These are phyloP conservation scores for Zygotorulaspora mrakii DNA, from an alignment of 1,139 yeast genomes.

Conservation along the genomic window DNA sequence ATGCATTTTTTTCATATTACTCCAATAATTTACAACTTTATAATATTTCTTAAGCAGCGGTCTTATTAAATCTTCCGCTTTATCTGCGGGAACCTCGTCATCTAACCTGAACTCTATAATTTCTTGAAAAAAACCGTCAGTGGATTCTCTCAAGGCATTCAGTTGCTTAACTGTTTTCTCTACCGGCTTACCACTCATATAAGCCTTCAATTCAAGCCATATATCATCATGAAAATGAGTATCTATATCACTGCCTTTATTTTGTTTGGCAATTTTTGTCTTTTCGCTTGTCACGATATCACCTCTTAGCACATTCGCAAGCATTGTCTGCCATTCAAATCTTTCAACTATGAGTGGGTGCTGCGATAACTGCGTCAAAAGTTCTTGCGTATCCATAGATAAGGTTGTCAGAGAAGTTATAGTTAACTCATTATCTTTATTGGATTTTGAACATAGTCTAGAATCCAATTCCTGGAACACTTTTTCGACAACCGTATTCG, in stretches of 20 bases:
- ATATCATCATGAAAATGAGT: conserved; percentile 69
- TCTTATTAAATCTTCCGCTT: conserved; percentile 22
- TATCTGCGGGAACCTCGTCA: conserved; percentile 20
- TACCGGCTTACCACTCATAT: conserved; percentile 73
- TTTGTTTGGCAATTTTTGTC: conserved; percentile 59
- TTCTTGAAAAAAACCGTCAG: conserved; percentile 71
- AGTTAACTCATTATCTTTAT: conserved; percentile 12
- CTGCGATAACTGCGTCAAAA: conserved; percentile 25
- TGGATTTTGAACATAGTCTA: conserved; percentile 7
- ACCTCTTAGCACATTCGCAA: conserved; percentile 85
- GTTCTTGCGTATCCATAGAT: conserved; percentile 16
- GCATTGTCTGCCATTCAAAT: conserved; percentile 94
- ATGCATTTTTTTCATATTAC: conserved; percentile 72
- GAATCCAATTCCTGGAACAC: conserved; percentile 16
- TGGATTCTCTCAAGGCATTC: conserved; percentile 66
- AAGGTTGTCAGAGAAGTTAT: conserved; percentile 12
- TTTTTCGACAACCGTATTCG: conserved; percentile 21
- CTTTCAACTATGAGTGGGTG: conserved; percentile 74
- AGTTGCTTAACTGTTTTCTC: conserved; percentile 75
- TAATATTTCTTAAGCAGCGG: conserved; percentile 58
- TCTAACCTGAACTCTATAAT: conserved; percentile 43
- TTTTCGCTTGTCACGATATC: conserved; percentile 92
- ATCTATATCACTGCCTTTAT: conserved; percentile 41
- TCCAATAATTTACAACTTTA: conserved; percentile 73
- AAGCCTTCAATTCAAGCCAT: conserved; percentile 72